phyloP scores from a whole-genome alignment of 140 eudicot species.

The Stevia rebaudiana region DNA sequence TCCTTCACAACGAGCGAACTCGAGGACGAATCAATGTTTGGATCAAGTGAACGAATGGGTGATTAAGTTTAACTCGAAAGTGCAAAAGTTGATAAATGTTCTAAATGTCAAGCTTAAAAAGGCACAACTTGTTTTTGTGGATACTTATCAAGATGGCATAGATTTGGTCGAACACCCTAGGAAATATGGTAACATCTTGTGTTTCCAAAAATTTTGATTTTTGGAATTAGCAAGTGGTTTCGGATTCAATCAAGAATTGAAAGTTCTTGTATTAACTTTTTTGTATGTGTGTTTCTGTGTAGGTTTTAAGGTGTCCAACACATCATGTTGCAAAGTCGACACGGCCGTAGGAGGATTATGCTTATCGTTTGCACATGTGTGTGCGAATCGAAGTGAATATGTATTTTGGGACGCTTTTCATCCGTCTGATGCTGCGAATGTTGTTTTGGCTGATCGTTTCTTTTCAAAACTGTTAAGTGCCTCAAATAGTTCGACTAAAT shows the following conservation, averaged over 20 bases:
- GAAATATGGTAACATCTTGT: constrained; percentile 39
- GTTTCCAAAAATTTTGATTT: too few relatives aligned
- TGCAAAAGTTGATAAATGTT: constrained; percentile 36
- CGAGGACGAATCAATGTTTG: constrained; percentile 47
- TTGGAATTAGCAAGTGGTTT: too few relatives aligned
- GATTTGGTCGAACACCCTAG: constrained; percentile 60
- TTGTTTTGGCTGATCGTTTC: constrained; percentile 53
- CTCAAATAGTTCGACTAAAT: constrained; percentile 14
- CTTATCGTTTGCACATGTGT: constrained; percentile 64
- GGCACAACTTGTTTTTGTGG: constrained; percentile 56
- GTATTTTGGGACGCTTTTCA: constrained; percentile 95
- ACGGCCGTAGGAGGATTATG: constrained; percentile 73
- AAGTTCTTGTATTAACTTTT: not conserved
- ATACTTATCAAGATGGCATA: constrained; percentile 56
- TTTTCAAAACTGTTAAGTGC: constrained; percentile 37
- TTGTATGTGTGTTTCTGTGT: not conserved
- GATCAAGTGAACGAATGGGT: constrained; percentile 61
- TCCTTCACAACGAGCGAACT: constrained; percentile 80
- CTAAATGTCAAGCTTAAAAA: constrained; percentile 45
- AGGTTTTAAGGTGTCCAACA: constrained; percentile 81
- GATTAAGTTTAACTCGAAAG: constrained; percentile 55
- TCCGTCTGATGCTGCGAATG: constrained; percentile 89
- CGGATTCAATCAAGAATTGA: constrained; percentile 21
- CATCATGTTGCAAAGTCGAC: constrained; percentile 75
- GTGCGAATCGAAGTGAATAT: constrained; percentile 54